Evolutionary conservation across 768 basidiomycete genomes (phyloP).

Genomic region (Boletus edulis): DNA sequence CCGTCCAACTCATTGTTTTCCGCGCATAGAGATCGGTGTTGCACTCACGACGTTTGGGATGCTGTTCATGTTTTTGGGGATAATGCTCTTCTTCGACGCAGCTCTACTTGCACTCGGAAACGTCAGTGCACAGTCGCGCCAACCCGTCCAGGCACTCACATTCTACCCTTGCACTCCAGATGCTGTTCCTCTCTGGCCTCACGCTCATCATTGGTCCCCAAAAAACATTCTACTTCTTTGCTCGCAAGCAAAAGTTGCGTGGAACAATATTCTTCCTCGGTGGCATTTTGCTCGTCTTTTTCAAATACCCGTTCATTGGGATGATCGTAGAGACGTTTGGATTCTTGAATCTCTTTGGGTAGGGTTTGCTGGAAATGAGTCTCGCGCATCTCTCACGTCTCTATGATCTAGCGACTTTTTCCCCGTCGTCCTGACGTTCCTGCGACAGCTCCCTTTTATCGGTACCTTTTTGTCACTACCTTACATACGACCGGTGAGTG

Average conservation of each 20-base stretch:
- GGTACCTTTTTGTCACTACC: slow-evolving; percentile 85
- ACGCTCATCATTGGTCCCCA: slow-evolving; percentile 96
- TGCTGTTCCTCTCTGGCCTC: slow-evolving; percentile 91
- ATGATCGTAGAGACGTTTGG: slow-evolving; percentile 94
- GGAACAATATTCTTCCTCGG: slow-evolving; percentile 88
- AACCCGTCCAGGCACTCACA: not conserved
- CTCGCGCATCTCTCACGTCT: slow-evolving; percentile 1
- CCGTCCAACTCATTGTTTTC: not conserved
- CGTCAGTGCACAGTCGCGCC: slow-evolving; percentile 44
- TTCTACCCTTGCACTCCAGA: slow-evolving; percentile 42
- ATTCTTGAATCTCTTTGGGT: slow-evolving; percentile 98
- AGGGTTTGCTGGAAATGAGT: not conserved
- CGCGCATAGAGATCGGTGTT: slow-evolving; percentile 84
- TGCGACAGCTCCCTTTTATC: slow-evolving; percentile 90
- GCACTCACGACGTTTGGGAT: slow-evolving; percentile 94
- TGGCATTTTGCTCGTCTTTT: slow-evolving; percentile 88
- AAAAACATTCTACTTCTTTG: slow-evolving; percentile 98
- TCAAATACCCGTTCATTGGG: slow-evolving; percentile 94
- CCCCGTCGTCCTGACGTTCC: slow-evolving; percentile 96
- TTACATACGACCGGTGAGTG: slow-evolving; percentile 76
- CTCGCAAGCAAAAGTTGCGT: slow-evolving; percentile 90
- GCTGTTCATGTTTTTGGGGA: slow-evolving; percentile 94
- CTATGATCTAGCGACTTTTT: slow-evolving; percentile 82
- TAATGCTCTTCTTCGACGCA: slow-evolving; percentile 96
- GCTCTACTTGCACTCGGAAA: slow-evolving; percentile 96